These are phyloP conservation scores for Panaeolus papilionaceus DNA, from an alignment of 768 basidiomycete species.

Conservation along the genomic window DNA sequence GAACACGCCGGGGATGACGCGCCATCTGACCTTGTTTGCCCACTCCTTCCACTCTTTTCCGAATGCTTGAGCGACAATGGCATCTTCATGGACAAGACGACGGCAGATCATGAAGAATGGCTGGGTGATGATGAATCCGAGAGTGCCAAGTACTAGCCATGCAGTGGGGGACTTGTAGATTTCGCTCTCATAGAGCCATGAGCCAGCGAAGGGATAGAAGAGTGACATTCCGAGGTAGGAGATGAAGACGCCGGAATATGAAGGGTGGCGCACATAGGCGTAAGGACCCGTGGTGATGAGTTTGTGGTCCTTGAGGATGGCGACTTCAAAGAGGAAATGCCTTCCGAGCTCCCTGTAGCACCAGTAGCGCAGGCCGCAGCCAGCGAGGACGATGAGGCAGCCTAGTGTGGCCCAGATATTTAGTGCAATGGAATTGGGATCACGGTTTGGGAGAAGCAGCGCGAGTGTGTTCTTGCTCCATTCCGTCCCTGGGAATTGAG, in stretches of 20 bases:
- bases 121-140: conserved; percentile 5
- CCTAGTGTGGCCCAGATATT: conserved; percentile 28
- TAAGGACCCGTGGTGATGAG: conserved; percentile 13
- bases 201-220: conserved; percentile 14
- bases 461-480: conserved; percentile 32
- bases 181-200: conserved; percentile 1
- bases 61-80: conserved; percentile 13
- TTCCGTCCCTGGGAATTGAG: conserved; percentile 28
- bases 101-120: conserved; percentile 2
- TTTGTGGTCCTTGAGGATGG: conserved; percentile 16
- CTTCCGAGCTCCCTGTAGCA: conserved; percentile 17
- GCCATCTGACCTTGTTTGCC: conserved; percentile 16
- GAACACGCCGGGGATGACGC: conserved; percentile 7
- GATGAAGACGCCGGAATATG: conserved; percentile 15
- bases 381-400: conserved; percentile 10
- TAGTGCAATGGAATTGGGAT: conserved; percentile 17
- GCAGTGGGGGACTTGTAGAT: conserved; percentile 11
- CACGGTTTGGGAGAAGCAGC: conserved; percentile 30
- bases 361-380: conserved; percentile 3
- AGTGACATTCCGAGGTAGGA: neutral
- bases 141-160: neutral
- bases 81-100: conserved; percentile 2
- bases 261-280: conserved; percentile 17
- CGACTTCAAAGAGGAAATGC: conserved; percentile 17
- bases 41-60: conserved; percentile 17